A percentile compares a stretch with the other conserved stretches of the same genome.
These are phyloP conservation scores for Gossypium anomalum DNA, from an alignment of 345 rosid genomes.

Conservation along the genomic window DNA sequence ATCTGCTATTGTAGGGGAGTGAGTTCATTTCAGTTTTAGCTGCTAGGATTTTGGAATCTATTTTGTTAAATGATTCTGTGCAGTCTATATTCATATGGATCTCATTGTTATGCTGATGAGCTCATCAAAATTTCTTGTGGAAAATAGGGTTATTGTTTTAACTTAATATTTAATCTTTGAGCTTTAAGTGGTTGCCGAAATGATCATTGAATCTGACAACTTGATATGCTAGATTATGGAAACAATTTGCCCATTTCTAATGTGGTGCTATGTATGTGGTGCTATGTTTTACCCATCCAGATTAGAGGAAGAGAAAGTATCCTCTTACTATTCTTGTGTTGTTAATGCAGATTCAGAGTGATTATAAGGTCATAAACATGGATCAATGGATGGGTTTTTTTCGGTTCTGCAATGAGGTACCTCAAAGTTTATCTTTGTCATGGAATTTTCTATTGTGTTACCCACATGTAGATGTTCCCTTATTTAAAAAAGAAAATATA, in stretches of 20 bases:
- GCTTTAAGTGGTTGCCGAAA: neutral
- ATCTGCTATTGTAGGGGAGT: neutral
- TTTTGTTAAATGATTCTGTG: neutral
- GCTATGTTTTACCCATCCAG: neutral
- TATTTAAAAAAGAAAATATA: too few relatives aligned
- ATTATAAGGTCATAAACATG: slow-evolving; percentile 90
- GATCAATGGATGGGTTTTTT: slow-evolving; percentile 92
- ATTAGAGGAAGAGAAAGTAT: neutral
- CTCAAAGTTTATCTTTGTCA: slow-evolving; percentile 12
- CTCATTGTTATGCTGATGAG: neutral
- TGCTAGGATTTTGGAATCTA: neutral
- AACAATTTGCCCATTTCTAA: neutral
- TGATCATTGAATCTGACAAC: neutral
- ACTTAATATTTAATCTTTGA: neutral
- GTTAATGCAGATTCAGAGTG: slow-evolving; percentile 67
- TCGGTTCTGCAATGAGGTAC: slow-evolving; percentile 89
- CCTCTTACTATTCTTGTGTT: slow-evolving; percentile 6
- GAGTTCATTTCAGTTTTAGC: neutral
- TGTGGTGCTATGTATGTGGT: neutral
- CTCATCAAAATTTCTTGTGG: neutral
- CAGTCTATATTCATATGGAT: neutral
- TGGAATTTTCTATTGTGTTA: neutral
- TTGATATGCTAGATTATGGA: neutral
- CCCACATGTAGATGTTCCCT: neutral
- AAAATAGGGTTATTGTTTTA: neutral